Percentiles rank a stretch among this genome's conserved stretches.
phyloP scores from a whole-genome alignment of 495 filamentous ascomycete species.

The Margaritispora aquatica region DNA sequence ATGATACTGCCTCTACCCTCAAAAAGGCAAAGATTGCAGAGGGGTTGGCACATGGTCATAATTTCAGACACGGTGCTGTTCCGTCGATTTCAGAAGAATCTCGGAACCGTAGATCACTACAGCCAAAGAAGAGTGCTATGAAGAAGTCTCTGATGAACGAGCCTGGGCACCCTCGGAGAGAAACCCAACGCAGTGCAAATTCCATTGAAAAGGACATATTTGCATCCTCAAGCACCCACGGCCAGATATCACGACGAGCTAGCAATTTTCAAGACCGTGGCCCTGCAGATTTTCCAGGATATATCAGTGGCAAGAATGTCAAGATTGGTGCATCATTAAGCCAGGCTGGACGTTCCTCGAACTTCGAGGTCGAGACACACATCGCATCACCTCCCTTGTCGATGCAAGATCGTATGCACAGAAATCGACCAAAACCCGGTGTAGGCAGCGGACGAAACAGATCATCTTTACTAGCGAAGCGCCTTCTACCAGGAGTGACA shows the following conservation, averaged over 20 bases:
- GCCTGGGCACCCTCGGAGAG: neutral
- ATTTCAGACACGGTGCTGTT: neutral
- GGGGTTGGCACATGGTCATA: neutral
- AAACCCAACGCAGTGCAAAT: too few relatives aligned
- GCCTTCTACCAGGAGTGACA: neutral
- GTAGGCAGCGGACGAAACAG: neutral
- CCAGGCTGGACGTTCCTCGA: too few relatives aligned
- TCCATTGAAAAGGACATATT: too few relatives aligned
- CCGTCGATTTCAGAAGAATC: neutral
- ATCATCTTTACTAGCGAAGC: neutral
- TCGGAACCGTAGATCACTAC: neutral
- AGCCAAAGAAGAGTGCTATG: slow-evolving; percentile 1
- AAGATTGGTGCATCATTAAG: too few relatives aligned
- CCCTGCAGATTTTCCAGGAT: neutral
- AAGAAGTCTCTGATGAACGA: slow-evolving; percentile 5
- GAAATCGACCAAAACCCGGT: neutral
- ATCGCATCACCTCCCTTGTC: neutral
- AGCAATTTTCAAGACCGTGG: neutral
- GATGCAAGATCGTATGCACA: neutral
- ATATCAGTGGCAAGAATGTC: neutral
- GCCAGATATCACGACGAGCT: too few relatives aligned
- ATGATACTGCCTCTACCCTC: neutral
- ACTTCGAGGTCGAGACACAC: neutral
- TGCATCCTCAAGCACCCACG: neutral
- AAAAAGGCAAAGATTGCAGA: neutral